phyloP scores from a whole-genome alignment of 2,329 filamentous ascomycete species.

The Sclerotinia sclerotiorum region DNA sequence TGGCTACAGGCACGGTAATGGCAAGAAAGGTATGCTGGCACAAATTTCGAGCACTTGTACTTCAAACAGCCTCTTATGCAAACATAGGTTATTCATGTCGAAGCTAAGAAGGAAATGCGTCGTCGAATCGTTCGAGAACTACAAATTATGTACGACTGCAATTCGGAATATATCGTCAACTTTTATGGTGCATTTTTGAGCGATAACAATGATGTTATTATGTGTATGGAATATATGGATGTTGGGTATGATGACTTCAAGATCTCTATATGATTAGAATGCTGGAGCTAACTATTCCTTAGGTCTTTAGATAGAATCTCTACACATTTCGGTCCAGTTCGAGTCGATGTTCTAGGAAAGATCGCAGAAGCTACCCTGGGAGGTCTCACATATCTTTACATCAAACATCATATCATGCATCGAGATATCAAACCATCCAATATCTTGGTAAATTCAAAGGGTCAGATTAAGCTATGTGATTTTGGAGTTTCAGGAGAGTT shows the following conservation, averaged over 20 bases:
- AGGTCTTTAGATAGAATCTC: constrained; percentile 93
- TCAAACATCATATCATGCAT: constrained; percentile 97
- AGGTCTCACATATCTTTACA: constrained; percentile 92
- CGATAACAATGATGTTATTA: constrained; percentile 94
- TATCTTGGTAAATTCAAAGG: constrained; percentile 90
- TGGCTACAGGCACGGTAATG: constrained; percentile 94
- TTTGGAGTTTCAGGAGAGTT: constrained; percentile 98
- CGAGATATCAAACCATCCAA: constrained; percentile 98
- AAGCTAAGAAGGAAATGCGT: constrained; percentile 94
- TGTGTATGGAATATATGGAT: constrained; percentile 99
- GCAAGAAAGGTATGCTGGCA: constrained; percentile 76
- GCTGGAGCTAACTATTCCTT: constrained; percentile 36
- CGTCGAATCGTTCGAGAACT: constrained; percentile 96
- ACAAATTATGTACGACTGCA: constrained; percentile 97
- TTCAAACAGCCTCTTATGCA: constrained; percentile 15
- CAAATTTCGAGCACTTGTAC: neutral
- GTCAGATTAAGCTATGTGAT: constrained; percentile 95
- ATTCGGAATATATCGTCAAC: constrained; percentile 93
- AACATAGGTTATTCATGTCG: constrained; percentile 87
- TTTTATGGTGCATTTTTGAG: constrained; percentile 98
- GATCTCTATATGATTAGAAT: neutral
- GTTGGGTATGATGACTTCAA: constrained; percentile 72
- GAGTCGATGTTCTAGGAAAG: constrained; percentile 95
- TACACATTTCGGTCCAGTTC: constrained; percentile 89
- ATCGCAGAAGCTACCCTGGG: constrained; percentile 95